Evolutionary conservation across 2,329 filamentous ascomycete species (phyloP).

Genomic region (Cytospora piceae): DNA sequence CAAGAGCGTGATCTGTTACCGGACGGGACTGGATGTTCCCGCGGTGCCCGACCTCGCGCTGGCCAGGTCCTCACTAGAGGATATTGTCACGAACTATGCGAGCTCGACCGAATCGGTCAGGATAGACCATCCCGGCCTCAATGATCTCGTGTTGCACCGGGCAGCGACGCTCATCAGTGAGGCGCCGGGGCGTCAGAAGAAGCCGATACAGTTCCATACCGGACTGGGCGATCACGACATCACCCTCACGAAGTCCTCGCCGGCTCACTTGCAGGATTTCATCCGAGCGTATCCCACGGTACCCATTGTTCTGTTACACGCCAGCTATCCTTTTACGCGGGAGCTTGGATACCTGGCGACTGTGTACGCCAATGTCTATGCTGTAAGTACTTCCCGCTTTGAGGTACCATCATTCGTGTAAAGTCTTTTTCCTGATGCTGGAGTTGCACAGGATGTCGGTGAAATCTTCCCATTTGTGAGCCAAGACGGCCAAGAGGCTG

Average conservation of each 20-base stretch:
- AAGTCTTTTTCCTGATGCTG: not conserved
- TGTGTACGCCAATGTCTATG: conserved; percentile 78
- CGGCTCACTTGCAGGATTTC: conserved; percentile 73
- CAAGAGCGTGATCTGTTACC: conserved; percentile 83
- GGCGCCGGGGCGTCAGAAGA: conserved; percentile 52
- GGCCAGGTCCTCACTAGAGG: conserved; percentile 44
- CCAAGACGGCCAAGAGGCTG: conserved; percentile 72
- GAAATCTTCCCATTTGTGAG: conserved; percentile 82
- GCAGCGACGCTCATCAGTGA: conserved; percentile 62
- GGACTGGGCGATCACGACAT: conserved; percentile 83
- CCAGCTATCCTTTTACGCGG: conserved; percentile 78
- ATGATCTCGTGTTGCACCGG: conserved; percentile 69
- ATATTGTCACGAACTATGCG: conserved; percentile 41
- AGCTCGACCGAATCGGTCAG: conserved; percentile 48
- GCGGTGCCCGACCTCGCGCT: conserved; percentile 46
- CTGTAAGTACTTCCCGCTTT: conserved; percentile 39
- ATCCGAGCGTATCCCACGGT: conserved; percentile 71
- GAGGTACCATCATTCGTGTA: not conserved
- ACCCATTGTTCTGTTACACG: conserved; percentile 78
- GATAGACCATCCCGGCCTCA: conserved; percentile 67
- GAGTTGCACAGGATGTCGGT: conserved; percentile 63
- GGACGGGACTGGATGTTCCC: conserved; percentile 70
- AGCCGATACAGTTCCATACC: conserved; percentile 83
- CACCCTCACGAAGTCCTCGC: conserved; percentile 69
- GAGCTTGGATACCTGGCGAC: conserved; percentile 79